phyloP scores from a whole-genome alignment of 1,284 basidiomycete genomes.

The Chiua sp. region DNA sequence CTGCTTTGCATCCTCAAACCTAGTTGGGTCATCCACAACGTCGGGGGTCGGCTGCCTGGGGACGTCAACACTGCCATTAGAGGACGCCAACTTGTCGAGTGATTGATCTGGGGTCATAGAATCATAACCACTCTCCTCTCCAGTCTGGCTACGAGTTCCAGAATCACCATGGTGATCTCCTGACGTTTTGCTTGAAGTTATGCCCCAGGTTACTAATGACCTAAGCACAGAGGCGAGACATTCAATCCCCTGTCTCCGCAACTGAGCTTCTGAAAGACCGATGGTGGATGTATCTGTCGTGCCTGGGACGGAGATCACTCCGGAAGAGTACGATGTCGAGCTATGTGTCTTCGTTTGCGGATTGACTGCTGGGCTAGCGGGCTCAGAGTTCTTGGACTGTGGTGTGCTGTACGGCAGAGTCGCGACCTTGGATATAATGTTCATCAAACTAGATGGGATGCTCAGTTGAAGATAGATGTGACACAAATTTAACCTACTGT shows the following conservation, averaged over 20 bases:
- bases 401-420: constrained; percentile 68
- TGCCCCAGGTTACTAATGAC: constrained; percentile 92
- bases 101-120: constrained; percentile 59
- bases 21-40: constrained; percentile 84
- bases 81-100: constrained; percentile 52
- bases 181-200: constrained; percentile 54
- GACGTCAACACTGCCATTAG: constrained; percentile 53
- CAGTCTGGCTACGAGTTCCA: constrained; percentile 48
- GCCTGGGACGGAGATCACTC: constrained; percentile 70
- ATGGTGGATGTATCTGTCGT: constrained; percentile 67
- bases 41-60: constrained; percentile 78
- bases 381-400: constrained; percentile 58
- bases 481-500: constrained; percentile 54
- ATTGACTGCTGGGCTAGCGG: constrained; percentile 61
- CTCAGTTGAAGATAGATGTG: constrained; percentile 10
- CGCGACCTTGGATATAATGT: constrained; percentile 91
- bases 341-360: constrained; percentile 58
- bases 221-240: constrained; percentile 87
- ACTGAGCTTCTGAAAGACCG: constrained; percentile 81
- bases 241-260: constrained; percentile 89
- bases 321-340: constrained; percentile 62
- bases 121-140: constrained; percentile 58
- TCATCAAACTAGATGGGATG: constrained; percentile 75
- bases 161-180: constrained; percentile 50
- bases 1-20: constrained; percentile 96